Base-by-base conservation (phyloP, 106 monocot genomes). In the Acorus gramineus region DNA sequence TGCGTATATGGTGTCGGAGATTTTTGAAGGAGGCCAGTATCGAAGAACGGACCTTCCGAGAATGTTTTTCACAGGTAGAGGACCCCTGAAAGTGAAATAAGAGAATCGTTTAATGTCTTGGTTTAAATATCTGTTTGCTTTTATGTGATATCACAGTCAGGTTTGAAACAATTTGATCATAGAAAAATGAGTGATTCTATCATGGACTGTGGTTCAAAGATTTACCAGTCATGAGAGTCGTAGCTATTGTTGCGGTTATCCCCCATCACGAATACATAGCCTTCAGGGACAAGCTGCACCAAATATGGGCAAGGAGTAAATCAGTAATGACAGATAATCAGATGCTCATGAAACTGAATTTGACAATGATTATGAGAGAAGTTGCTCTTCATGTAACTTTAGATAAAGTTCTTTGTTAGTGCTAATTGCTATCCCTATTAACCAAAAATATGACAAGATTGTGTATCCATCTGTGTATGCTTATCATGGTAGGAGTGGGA, bases 191-290 rank as follows among this genome's bases (percentile, higher is more conserved):
- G 28, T 28, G 28, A 28, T 28, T 28, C 28, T 28, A 28, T 28
- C 28, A 28, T 28, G 28, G 28, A 28, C 28, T 28, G 28, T 28
- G 56, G 42, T 49, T 67, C 10, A 28, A 61, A 8, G 63, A 63
- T 59, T 54, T 73, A 98, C 96, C 92, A 99, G 12, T 84, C 77
- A 65, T 99, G 98, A 61, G 98, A 99, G 63, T 99, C 98, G 49
- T 78, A 99, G 66, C 98, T 99, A 71, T 99, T 77, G 52, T 99
- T 99, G 10, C 98, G 66, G 60, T 99, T 92, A 52, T 99, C 98
- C 0, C 98, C 98, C 62, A 99, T 69, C 46, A 99, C 98, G 74
- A 92, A 99, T 8, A 99, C 98, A 65, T 56, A 92, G 3, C 89
- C 92, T 72, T 92, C 67, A 42, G 98, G 92, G 6, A 99, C 88